A percentile compares a stretch with the other conserved stretches of the same genome.
These are phyloP conservation scores for Dipsacomyces acuminosporus DNA, from an alignment of 371 early-diverging fungal genomes.

Conservation along the genomic window DNA sequence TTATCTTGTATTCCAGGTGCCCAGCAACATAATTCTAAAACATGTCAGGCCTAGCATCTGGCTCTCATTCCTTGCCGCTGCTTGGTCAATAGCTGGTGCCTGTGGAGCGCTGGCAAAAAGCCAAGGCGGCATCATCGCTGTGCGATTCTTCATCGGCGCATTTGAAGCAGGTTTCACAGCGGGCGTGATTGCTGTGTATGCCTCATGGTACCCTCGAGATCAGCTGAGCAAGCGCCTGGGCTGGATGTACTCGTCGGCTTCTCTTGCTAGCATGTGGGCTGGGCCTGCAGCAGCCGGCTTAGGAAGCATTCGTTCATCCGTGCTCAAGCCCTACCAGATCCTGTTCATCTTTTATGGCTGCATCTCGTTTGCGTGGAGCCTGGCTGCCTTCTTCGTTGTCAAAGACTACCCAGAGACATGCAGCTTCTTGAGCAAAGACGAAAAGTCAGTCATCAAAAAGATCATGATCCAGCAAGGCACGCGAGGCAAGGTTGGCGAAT, in stretches of 20 bases:
- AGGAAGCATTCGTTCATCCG: constrained; percentile 3
- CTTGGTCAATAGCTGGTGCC: constrained; percentile 7
- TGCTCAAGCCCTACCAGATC: constrained; percentile 10
- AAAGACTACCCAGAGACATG: constrained; percentile 8
- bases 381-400: constrained; percentile 9
- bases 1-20: constrained; percentile 9
- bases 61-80: constrained; percentile 7
- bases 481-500: constrained; percentile 4
- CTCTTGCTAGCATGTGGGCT: constrained; percentile 11
- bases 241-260: constrained; percentile 12
- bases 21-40: constrained; percentile 11
- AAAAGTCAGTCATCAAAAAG: constrained; percentile 3
- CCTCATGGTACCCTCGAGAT: constrained; percentile 10
- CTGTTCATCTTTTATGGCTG: constrained; percentile 9
- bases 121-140: constrained; percentile 4
- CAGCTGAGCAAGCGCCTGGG: constrained; percentile 8
- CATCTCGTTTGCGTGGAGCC: constrained; percentile 3
- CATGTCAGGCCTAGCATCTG: constrained; percentile 7
- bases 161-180: constrained; percentile 10
- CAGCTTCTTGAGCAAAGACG: constrained; percentile 1
- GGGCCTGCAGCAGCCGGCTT: constrained; percentile 10
- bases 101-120: constrained; percentile 7
- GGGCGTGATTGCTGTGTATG: constrained; percentile 9
- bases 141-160: constrained; percentile 4
- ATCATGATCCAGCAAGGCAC: constrained; percentile 13